Conservation (phyloP, 768 basidiomycete species). For the Lentinula raphanica region DNA sequence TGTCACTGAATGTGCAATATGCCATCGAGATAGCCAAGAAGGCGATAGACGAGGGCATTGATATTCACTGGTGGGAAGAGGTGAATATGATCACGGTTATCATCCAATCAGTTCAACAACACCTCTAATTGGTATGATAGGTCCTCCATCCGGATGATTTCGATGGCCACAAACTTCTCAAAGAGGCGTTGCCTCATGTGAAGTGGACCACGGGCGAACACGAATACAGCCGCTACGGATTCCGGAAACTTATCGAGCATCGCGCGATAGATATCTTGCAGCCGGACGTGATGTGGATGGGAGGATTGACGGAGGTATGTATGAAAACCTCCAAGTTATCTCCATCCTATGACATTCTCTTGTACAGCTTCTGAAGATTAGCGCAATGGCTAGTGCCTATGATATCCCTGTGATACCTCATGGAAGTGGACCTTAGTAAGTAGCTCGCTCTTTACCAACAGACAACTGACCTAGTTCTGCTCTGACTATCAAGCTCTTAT, state of each 20-base stretch:
- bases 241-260: slow-evolving; percentile 26
- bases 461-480: background rate
- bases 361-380: slow-evolving; percentile 22
- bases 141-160: slow-evolving; percentile 23
- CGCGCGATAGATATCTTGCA: slow-evolving; percentile 25
- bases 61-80: slow-evolving; percentile 29
- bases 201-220: slow-evolving; percentile 29
- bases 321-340: no score
- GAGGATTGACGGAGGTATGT: slow-evolving; percentile 23
- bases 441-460: slow-evolving; percentile 25
- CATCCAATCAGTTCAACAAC: background rate
- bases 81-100: background rate
- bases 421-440: slow-evolving; percentile 40
- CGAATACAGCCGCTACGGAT: slow-evolving; percentile 27
- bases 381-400: slow-evolving; percentile 35
- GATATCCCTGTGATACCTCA: slow-evolving; percentile 45
- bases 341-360: background rate
- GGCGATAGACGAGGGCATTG: slow-evolving; percentile 21
- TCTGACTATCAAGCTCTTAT: slow-evolving; percentile 25
- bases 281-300: slow-evolving; percentile 27
- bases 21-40: slow-evolving; percentile 23
- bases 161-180: slow-evolving; percentile 22
- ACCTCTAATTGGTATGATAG: background rate
- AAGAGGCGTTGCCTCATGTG: slow-evolving; percentile 23
- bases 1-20: slow-evolving; percentile 26